A percentile compares a stretch with the other conserved stretches of the same genome.
Conservation (phyloP, 2,329 filamentous ascomycete species). For the Nigrospora sphaerica region DNA sequence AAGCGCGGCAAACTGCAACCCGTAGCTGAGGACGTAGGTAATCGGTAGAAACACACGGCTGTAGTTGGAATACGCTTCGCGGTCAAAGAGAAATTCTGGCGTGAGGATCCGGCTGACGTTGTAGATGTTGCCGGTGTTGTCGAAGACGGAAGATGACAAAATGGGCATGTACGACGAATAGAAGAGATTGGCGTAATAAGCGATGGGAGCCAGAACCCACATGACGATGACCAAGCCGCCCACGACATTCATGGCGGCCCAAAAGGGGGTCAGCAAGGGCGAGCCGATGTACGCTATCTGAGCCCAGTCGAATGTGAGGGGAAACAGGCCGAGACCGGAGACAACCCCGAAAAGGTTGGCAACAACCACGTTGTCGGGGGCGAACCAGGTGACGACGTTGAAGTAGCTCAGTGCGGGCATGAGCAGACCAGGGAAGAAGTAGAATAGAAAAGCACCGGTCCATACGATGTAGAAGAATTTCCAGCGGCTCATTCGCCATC, state of each 20-base stretch:
- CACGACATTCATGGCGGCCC: slow-evolving; percentile 80
- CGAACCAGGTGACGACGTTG: slow-evolving; percentile 83
- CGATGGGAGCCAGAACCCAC: slow-evolving; percentile 74
- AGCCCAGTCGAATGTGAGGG: slow-evolving; percentile 85
- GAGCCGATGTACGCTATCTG: slow-evolving; percentile 86
- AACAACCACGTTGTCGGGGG: slow-evolving; percentile 76
- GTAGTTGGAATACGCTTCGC: slow-evolving; percentile 69
- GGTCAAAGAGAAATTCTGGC: slow-evolving; percentile 69
- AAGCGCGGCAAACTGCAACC: slow-evolving; percentile 76
- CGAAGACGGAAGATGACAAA: slow-evolving; percentile 75
- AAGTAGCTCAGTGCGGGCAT: slow-evolving; percentile 85
- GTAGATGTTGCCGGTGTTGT: slow-evolving; percentile 75
- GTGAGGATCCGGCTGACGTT: slow-evolving; percentile 77
- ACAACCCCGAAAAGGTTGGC: slow-evolving; percentile 81
- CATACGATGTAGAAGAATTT: slow-evolving; percentile 77
- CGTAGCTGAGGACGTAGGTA: slow-evolving; percentile 82
- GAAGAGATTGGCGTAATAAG: slow-evolving; percentile 74
- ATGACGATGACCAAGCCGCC: slow-evolving; percentile 74
- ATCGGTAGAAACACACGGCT: slow-evolving; percentile 80
- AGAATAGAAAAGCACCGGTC: slow-evolving; percentile 66
- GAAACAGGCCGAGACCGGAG: slow-evolving; percentile 79
- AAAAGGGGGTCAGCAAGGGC: slow-evolving; percentile 75
- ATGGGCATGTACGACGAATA: slow-evolving; percentile 85
- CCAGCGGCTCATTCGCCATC: slow-evolving; percentile 77
- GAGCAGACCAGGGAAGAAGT: slow-evolving; percentile 76